Evolutionary conservation across 31 red algal genomes (phyloP).

Genomic region (Asparagopsis taxiformis): DNA sequence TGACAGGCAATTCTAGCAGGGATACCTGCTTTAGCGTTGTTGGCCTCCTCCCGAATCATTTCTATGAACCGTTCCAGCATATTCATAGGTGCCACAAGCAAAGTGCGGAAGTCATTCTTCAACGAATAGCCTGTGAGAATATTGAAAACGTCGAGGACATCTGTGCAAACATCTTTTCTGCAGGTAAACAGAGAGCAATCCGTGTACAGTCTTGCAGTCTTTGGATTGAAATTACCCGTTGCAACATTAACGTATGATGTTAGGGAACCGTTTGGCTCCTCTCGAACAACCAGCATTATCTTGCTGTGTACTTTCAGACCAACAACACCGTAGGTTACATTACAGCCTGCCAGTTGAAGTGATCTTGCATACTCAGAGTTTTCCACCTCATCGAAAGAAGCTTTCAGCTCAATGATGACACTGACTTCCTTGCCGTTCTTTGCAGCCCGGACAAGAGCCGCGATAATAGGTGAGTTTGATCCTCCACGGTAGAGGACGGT

Average conservation of each 20-base stretch:
- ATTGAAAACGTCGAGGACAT: constrained; percentile 95
- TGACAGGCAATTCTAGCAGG: constrained; percentile 81
- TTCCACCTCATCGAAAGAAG: constrained; percentile 94
- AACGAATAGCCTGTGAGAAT: constrained; percentile 78
- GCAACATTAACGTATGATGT: constrained; percentile 77
- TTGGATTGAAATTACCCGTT: constrained; percentile 97
- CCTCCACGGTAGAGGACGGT: constrained; percentile 88
- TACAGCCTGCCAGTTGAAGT: constrained; percentile 87
- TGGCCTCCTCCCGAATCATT: constrained; percentile 77
- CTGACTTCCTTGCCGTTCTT: constrained; percentile 94
- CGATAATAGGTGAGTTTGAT: constrained; percentile 87
- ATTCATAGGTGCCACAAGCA: constrained; percentile 86
- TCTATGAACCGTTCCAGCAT: constrained; percentile 84
- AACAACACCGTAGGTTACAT: constrained; percentile 90
- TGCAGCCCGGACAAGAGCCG: constrained; percentile 84
- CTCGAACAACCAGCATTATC: constrained; percentile 88
- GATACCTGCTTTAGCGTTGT: constrained; percentile 68
- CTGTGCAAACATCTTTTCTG: constrained; percentile 74
- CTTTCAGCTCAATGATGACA: constrained; percentile 95
- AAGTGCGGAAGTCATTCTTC: constrained; percentile 61
- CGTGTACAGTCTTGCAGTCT: constrained; percentile 95
- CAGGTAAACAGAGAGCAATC: constrained; percentile 88
- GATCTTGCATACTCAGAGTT: constrained; percentile 80
- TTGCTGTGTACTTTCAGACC: constrained; percentile 94
- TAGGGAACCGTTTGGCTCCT: constrained; percentile 74